A percentile compares a stretch with the other conserved stretches of the same genome.
phyloP scores from a whole-genome alignment of 306 rosid genomes.

The Cucumis sativus region Cucumber_9930_V3 NC_026661.2:18762501-18763000 shows the following conservation, averaged over 20 bases:
- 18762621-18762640: conserved; percentile 56
- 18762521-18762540: neutral
- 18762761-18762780: neutral
- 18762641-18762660: conserved; percentile 31
- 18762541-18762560: conserved; percentile 72
- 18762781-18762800: neutral
- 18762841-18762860: too few relatives aligned
- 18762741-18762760: neutral
- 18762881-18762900: too few relatives aligned
- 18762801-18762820: neutral
- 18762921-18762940: too few relatives aligned
- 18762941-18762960: too few relatives aligned
- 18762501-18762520: neutral
- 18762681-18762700: neutral
- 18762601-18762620: conserved; percentile 65
- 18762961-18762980: too few relatives aligned
- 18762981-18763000: too few relatives aligned
- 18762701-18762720: neutral
- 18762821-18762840: neutral
- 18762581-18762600: conserved; percentile 65
- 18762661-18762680: neutral
- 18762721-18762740: neutral
- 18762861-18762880: too few relatives aligned
- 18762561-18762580: conserved; percentile 69
- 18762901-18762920: too few relatives aligned